Evolutionary conservation across 2,329 filamentous ascomycete genomes (phyloP).

Genomic region (Xylariales sp.): DNA sequence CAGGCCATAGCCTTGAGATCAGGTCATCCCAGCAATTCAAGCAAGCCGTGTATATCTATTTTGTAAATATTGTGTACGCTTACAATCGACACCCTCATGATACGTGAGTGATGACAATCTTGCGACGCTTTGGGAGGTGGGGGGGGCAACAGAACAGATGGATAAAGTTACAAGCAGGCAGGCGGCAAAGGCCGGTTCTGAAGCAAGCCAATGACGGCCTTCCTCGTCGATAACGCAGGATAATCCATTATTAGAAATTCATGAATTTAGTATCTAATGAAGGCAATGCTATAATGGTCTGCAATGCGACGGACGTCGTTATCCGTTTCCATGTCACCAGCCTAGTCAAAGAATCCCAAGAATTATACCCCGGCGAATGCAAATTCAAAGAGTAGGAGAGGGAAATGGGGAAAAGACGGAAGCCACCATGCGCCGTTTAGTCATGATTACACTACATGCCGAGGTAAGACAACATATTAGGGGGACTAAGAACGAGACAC

Average conservation of each 20-base stretch:
- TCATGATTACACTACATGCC: constrained; percentile 35
- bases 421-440: constrained; percentile 38
- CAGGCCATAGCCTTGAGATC: background rate
- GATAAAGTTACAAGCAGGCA: background rate
- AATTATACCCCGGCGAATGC: constrained; percentile 29
- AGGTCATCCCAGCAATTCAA: constrained; percentile 18
- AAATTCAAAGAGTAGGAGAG: constrained; percentile 17
- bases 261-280: constrained; percentile 40
- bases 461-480: constrained; percentile 25
- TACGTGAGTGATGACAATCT: constrained; percentile 1
- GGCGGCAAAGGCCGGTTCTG: background rate
- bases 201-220: background rate
- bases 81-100: constrained; percentile 42
- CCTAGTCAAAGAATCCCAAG: constrained; percentile 17
- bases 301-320: constrained; percentile 7
- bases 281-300: constrained; percentile 23
- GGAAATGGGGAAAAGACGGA: background rate
- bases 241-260: constrained; percentile 25
- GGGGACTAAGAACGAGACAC: constrained; percentile 68
- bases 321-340: constrained; percentile 11
- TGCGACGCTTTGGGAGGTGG: background rate
- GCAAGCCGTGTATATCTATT: constrained; percentile 42
- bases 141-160: background rate
- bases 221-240: constrained; percentile 9
- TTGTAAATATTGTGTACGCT: constrained; percentile 45